Evolutionary conservation across 2,329 filamentous ascomycete species (phyloP), one percentile per base, ranked within the genome.

Genomic region (Cadophora luteo-olivacea): DNA sequence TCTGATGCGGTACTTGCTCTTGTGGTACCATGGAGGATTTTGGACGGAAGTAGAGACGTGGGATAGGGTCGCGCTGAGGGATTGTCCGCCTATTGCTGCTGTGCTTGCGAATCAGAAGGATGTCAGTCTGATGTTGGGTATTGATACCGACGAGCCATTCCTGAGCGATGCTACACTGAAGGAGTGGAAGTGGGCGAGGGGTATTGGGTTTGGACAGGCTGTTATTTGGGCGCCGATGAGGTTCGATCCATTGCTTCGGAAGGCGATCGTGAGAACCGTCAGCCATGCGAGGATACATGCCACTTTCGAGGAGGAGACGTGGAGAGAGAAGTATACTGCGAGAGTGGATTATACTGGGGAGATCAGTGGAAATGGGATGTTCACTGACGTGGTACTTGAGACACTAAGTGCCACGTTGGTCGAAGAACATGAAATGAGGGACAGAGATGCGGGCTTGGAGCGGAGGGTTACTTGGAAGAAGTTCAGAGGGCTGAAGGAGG

Each of bases 121-220:
- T 12, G 57, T 74, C n/a, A 72, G 73, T 57, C 41, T 75, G 29
- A 69, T 74, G 62, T n/a, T 75, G 6, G 72, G 73, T 1, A 63
- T 75, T 2, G 72, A 72, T 29, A 64, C 68, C 19, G 72, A 75
- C 54, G 73, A 74, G 64, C 72, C 73, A n/a, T 75, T 72, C 52
- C 54, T 72, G 52, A 69, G 65, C n/a, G 14, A 60, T 4, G 48
- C 60, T 22, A 66, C 68, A 1, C 25, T 70, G 33, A 38, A 64
- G 45, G 36, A 61, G 7, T 73, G 70, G 70, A 61, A 68, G 5
- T 74, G 72, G 72, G 57, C 54, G 14, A 61, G 73, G 33, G 68
- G 55, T 4, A 71, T 73, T 57, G 66, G 71, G 25, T 72, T 75
- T 45, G 67, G 66, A 4, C 69, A 69, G 29, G 61, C 54, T 61